Base-by-base conservation (phyloP, 768 basidiomycete genomes). In the Russula sp. region DNA sequence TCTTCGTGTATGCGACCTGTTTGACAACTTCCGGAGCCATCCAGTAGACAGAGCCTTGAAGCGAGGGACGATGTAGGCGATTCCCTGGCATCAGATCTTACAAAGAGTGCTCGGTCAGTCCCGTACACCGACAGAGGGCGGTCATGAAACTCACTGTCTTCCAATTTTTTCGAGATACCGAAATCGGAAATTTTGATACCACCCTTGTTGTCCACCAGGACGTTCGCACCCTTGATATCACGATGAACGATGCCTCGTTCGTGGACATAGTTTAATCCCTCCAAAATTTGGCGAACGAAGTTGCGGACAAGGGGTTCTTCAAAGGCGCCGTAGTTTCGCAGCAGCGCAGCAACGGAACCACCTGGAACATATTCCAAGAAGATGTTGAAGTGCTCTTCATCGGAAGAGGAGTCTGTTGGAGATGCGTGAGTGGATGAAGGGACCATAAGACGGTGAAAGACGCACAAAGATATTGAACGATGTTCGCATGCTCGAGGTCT, bases 1-100 rank as follows among this genome's bases (percentile, higher is more conserved):
- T 95, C 63, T 79, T 81, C 10, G 93, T 95, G 70, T 97, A 92
- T 0, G 86, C 83, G 29, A 87, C 93, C 76, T 99, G 97, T 70
- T 95, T 95, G 61, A 98, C 97, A 20, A 98, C 93, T 74, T 98
- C 96, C 0, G 96, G 96, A 0, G 96, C 96, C 96, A 98, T 98
- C 96, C 96, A 98, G 75, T 97, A 98, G 11, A 98, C 95, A 1
- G 94, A 97, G 2, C 97, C 97, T 73, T 98, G 97, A 6, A 98
- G 76, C 1, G 97, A 98, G 5, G 93, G 91, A 7, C 97, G 81
- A 71, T 98, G 88, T 47, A 86, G 81, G 25, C 88, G 85, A 59
- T 88, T 85, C 11, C 86, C 86, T 25, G 76, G 76, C 36, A 78
- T 69, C 35, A 82, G 72, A 65, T 75, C 77, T 79, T 42, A 43